Evolutionary conservation across 2,329 filamentous ascomycete genomes (phyloP), one percentile per base, ranked within the genome.

Genomic region (Arthrobotrys sinensis): DNA sequence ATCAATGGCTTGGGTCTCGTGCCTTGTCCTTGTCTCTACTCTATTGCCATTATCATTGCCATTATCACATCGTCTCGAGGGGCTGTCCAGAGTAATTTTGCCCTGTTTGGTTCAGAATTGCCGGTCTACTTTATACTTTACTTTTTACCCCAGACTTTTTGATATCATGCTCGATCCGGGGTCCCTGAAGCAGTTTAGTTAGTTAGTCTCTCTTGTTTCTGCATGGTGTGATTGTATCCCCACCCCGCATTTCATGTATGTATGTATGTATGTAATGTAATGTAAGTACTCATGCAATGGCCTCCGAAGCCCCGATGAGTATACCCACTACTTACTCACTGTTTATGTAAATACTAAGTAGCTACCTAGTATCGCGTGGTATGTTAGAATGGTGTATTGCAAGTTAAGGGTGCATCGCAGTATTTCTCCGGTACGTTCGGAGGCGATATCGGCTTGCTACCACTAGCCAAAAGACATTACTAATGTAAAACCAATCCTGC

Each of bases 121-220:
- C 46, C 46, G 19, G 46, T 52, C n/a, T n/a, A n/a, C n/a, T n/a
- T 52, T 14, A 7, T 11, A 24, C 12, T 10, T 53, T 36, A 4
- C 7, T 12, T 10, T 34, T 32, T 57, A 57, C 52, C 52, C 52
- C 52, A n/a, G 52, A 57, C 52, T 57, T 57, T 57, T 24, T 28
- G 12, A 65, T 48, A 73, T 73, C 60, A 66, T 65, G 34, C 60
- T 66, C 57, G 50, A 66, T 75, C 70, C 70, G 70, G 70, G 69
- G 62, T 45, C 63, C 70, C 53, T 62, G 63, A 67, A 32, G 34
- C 36, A 34, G 48, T 48, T 46, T 40, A 38, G 6, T 32, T 28
- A 16, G n/a, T 8, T n/a, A n/a, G 32, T 11, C 8, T 34, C 8
- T 34, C 19, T 32, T 32, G 1, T 32, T 48, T 43, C 12, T 45